Percentiles rank a stretch among this genome's conserved stretches.
These are phyloP conservation scores for Cornus kousa DNA, from an alignment of 148 eudicot genomes.

Conservation along the genomic window DNA sequence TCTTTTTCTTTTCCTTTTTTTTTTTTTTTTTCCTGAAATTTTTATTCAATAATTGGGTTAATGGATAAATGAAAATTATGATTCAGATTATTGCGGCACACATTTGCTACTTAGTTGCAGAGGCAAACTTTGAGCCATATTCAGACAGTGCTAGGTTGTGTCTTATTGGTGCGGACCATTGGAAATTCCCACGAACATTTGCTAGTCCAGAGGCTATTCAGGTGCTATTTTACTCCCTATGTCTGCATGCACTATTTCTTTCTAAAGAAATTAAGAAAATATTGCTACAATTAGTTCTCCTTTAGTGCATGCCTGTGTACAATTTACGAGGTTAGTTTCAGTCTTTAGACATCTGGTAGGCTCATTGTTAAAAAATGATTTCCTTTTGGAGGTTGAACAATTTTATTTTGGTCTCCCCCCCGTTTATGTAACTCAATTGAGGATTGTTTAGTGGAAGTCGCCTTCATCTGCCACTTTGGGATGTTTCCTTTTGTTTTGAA, in stretches of 20 bases:
- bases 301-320: neutral
- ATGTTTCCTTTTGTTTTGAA: neutral
- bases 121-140: conserved; percentile 70
- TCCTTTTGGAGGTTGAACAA: neutral
- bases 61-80: conserved; percentile 22
- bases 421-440: neutral
- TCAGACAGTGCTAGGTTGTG: conserved; percentile 87
- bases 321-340: neutral
- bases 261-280: neutral
- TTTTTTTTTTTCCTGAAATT: neutral
- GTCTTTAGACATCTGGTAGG: conserved; percentile 7
- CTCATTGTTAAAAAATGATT: neutral
- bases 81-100: conserved; percentile 77
- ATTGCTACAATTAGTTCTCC: neutral
- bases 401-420: neutral
- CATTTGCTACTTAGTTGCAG: conserved; percentile 89
- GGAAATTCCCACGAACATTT: conserved; percentile 76
- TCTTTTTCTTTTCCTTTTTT: neutral
- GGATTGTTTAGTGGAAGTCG: neutral
- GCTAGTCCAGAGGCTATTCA: conserved; percentile 88
- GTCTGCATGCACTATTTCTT: neutral
- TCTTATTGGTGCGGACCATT: conserved; percentile 89
- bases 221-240: conserved; percentile 36
- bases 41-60: neutral
- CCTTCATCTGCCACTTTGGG: neutral